Evolutionary conservation across 345 rosid species (phyloP).

Genomic region (Cochlearia excelsa): DNA sequence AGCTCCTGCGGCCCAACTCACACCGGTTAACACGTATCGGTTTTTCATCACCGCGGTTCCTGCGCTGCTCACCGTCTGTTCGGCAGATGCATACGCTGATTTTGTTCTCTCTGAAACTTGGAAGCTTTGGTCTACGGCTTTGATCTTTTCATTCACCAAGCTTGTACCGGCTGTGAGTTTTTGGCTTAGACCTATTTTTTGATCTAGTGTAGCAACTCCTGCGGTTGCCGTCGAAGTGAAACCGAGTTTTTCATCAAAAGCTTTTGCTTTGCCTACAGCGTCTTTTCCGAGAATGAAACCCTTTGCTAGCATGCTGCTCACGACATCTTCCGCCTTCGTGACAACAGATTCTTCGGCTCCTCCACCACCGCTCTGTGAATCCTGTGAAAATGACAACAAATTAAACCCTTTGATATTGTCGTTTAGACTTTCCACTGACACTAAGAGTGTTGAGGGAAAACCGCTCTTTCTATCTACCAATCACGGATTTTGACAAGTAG

Average conservation of each 20-base stretch:
- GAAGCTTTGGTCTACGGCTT: constrained; percentile 79
- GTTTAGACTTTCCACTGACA: background rate
- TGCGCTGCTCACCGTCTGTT: constrained; percentile 78
- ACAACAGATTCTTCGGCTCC: constrained; percentile 52
- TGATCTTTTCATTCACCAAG: constrained; percentile 72
- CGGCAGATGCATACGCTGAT: constrained; percentile 73
- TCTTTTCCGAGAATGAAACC: constrained; percentile 89
- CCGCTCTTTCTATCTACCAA: background rate
- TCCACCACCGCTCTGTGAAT: constrained; percentile 33
- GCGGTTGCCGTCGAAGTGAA: constrained; percentile 78
- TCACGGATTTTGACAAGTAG: background rate
- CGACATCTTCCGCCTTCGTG: constrained; percentile 88
- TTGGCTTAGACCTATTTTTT: constrained; percentile 70
- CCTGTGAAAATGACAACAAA: constrained; percentile 36
- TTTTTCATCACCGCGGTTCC: constrained; percentile 85
- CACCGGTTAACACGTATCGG: constrained; percentile 69
- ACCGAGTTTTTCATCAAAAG: constrained; percentile 78
- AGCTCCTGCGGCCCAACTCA: constrained; percentile 81
- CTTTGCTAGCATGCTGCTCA: constrained; percentile 83
- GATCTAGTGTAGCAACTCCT: constrained; percentile 73
- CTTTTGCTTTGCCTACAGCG: constrained; percentile 68
- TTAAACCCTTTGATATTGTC: background rate
- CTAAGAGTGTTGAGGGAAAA: background rate
- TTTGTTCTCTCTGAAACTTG: constrained; percentile 93
- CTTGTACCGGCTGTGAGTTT: constrained; percentile 74